Base-by-base conservation (phyloP, 2,329 filamentous ascomycete genomes). In the Botryotinia calthae region DNA sequence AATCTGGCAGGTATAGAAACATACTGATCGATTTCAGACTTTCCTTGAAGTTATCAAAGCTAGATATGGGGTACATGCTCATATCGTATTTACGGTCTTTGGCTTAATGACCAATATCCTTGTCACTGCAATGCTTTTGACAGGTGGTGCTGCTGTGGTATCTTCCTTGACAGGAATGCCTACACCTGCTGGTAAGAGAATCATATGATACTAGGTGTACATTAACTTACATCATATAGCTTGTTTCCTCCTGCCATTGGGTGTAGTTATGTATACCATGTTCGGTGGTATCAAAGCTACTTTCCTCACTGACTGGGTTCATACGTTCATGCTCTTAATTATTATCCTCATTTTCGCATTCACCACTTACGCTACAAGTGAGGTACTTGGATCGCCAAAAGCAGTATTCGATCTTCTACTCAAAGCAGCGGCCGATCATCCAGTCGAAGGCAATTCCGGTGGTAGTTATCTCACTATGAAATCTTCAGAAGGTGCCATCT, bases 391-490 rank as follows among this genome's bases (percentile, higher is more conserved):
- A 40, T 94, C 91, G 1, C 94, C 94, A 0, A 83, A 87, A 0
- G 89, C 87, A 56, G 92, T 97, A 1, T 97, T 93, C 78, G 94
- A 97, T 78, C 86, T 92, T 1, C 85, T 97, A 4, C 86, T 91
- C 0, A 85, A 90, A 63, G 93, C 93, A 0, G 87, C 92, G 0
- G 82, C 86, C 6, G 81, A 83, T 8, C 92, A 96, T 76, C 94
- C 94, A 0, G 91, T 97, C 1, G 87, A 88, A 0, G 94, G 94
- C 14, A 97, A 97, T 81, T 87, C 90, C 0, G 87, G 89, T 12
- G 94, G 94, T 22, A 94, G 91, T 78, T 97, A 97, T 77, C 84
- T 97, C 25, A 97, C 94, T 0, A 97, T 97, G 94, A 85, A 87
- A 73, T 94, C 91, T 2, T 88, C 87, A 73, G 90, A 95, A 78